phyloP scores from a whole-genome alignment of 2,329 filamentous ascomycete species.

The Neonectria punicea region DNA sequence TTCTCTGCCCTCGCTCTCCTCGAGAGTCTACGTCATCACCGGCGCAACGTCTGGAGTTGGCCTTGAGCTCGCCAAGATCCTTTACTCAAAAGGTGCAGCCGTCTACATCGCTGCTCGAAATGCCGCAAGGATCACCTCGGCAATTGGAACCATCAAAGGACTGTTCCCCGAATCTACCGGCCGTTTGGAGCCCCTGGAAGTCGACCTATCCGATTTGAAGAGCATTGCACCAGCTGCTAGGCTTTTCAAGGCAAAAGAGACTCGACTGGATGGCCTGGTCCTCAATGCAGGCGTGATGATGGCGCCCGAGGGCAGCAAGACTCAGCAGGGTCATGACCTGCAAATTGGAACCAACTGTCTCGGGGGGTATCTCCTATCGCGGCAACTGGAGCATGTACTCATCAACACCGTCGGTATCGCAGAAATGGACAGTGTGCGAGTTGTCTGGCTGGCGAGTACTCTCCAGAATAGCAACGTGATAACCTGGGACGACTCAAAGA shows the following conservation, averaged over 20 bases:
- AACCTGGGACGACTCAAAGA: constrained; percentile 26
- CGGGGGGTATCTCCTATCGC: constrained; percentile 28
- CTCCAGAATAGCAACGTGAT: constrained; percentile 32
- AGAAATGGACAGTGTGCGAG: constrained; percentile 20
- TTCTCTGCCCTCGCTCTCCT: constrained; percentile 25
- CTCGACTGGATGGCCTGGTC: constrained; percentile 28
- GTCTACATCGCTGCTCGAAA: constrained; percentile 31
- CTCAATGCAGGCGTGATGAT: constrained; percentile 37
- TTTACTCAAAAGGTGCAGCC: constrained; percentile 28
- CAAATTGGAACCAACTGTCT: constrained; percentile 38
- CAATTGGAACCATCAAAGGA: constrained; percentile 21
- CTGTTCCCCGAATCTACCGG: constrained; percentile 21
- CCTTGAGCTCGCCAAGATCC: constrained; percentile 32
- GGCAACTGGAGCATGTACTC: constrained; percentile 23
- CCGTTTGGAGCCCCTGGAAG: constrained; percentile 24
- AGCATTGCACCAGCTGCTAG: constrained; percentile 17
- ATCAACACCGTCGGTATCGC: constrained; percentile 13
- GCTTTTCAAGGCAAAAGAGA: constrained; percentile 17
- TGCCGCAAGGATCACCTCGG: constrained; percentile 19
- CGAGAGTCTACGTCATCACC: constrained; percentile 33
- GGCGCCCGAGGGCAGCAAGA: constrained; percentile 30
- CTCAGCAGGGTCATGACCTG: constrained; percentile 29
- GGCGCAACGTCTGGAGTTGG: constrained; percentile 34
- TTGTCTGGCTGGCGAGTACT: constrained; percentile 34
- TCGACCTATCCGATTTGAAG: constrained; percentile 31